phyloP scores from a whole-genome alignment of 2,329 filamentous ascomycete species.

The Monosporascus ibericus region DNA sequence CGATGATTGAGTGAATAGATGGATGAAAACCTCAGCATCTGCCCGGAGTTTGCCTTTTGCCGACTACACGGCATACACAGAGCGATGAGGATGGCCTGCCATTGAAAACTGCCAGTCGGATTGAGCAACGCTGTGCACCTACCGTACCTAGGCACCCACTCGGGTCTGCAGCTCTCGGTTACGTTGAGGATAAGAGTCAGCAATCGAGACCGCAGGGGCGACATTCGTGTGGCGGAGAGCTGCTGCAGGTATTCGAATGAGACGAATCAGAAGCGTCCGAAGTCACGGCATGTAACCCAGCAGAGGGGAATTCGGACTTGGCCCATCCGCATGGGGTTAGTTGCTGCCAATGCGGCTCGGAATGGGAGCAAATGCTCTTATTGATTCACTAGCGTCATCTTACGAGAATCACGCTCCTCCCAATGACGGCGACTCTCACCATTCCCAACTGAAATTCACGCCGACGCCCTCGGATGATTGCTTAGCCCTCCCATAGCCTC shows the following conservation, averaged over 20 bases:
- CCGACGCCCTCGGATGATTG: no score
- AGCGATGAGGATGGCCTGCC: neutral
- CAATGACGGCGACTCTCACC: no score
- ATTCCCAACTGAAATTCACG: no score
- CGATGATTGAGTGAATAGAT: neutral
- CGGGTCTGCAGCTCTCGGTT: neutral
- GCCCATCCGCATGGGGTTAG: neutral
- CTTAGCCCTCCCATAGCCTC: no score
- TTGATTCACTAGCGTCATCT: no score
- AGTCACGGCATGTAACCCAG: neutral
- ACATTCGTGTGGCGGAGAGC: neutral
- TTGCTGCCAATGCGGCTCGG: neutral
- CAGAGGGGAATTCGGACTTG: neutral
- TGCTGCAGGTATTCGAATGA: neutral
- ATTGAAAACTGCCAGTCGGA: neutral
- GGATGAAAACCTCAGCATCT: no score
- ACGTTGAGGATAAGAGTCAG: neutral
- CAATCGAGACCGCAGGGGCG: neutral
- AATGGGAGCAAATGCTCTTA: no score
- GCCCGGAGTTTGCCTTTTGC: no score
- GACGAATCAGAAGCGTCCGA: neutral
- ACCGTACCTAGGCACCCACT: neutral
- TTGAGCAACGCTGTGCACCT: neutral
- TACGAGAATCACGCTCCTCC: no score
- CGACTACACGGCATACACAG: no score